These are phyloP conservation scores for Monosporascus sp. DNA, from an alignment of 2,329 filamentous ascomycete species.

Conservation along the genomic window DNA sequence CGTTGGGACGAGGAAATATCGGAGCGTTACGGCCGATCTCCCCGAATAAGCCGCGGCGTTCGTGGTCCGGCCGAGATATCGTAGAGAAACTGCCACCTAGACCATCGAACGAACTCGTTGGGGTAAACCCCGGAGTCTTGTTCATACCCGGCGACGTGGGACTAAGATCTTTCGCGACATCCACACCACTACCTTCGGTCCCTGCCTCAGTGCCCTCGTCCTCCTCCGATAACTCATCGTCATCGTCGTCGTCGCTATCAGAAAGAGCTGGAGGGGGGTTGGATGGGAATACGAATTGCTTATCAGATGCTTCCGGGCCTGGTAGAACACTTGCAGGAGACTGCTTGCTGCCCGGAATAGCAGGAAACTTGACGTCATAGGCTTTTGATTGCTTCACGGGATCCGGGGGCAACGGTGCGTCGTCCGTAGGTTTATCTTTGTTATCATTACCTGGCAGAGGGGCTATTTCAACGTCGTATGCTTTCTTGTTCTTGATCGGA, in stretches of 20 bases:
- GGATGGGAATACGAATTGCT: constrained; percentile 16
- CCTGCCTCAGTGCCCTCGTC: constrained; percentile 41
- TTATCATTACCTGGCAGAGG: constrained; percentile 27
- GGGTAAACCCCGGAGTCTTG: constrained; percentile 46
- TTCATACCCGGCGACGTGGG: constrained; percentile 39
- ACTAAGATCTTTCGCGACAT: constrained; percentile 59
- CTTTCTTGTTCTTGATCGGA: constrained; percentile 25
- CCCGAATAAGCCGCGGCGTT: constrained; percentile 45
- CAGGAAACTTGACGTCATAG: constrained; percentile 20
- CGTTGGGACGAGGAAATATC: constrained; percentile 47
- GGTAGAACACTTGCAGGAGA: constrained; percentile 14
- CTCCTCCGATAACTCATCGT: constrained; percentile 41
- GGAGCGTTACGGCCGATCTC: constrained; percentile 46
- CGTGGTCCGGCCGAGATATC: constrained; percentile 39
- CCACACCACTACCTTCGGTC: constrained; percentile 56
- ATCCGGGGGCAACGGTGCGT: constrained; percentile 37
- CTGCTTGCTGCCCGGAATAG: constrained; percentile 18
- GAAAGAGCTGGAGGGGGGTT: constrained; percentile 22
- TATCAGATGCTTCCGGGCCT: constrained; percentile 15
- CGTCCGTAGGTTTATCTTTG: constrained; percentile 18
- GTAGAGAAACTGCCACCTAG: constrained; percentile 42
- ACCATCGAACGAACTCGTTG: constrained; percentile 52
- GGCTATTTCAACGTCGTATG: constrained; percentile 28
- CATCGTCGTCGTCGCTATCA: constrained; percentile 35
- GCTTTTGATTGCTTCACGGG: constrained; percentile 25